phyloP scores from a whole-genome alignment of 352 stramenopile genomes.

The Phytophthora idaei region DNA sequence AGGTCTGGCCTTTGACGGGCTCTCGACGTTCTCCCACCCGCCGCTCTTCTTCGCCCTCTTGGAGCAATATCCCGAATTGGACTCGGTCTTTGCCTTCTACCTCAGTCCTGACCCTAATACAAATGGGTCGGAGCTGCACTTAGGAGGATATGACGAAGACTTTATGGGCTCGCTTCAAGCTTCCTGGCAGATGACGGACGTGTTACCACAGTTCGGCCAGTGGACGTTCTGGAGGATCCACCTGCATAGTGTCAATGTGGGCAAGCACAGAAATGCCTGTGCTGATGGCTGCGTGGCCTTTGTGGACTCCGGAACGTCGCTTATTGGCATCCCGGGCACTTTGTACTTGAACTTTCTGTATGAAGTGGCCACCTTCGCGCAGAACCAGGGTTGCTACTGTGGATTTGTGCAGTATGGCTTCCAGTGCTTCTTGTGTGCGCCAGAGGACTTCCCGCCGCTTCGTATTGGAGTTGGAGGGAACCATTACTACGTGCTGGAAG shows the following conservation, averaged over 20 bases:
- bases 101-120: conserved; percentile 90
- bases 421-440: conserved; percentile 80
- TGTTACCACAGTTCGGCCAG: conserved; percentile 77
- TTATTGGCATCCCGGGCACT: conserved; percentile 92
- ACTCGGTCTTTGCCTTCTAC: conserved; percentile 96
- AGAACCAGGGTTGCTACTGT: conserved; percentile 75
- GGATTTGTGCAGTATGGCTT: conserved; percentile 83
- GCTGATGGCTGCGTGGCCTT: conserved; percentile 86
- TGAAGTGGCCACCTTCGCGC: conserved; percentile 63
- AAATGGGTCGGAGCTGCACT: conserved; percentile 72
- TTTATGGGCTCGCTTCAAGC: conserved; percentile 56
- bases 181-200: conserved; percentile 72
- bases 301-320: conserved; percentile 97
- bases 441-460: conserved; percentile 66
- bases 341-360: conserved; percentile 80
- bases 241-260: conserved; percentile 69
- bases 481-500: conserved; percentile 74
- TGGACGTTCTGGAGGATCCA: conserved; percentile 87
- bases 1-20: conserved; percentile 94
- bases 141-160: conserved; percentile 68
- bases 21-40: conserved; percentile 85
- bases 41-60: conserved; percentile 73
- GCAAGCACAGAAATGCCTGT: conserved; percentile 49
- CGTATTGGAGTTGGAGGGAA: conserved; percentile 63
- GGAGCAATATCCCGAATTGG: conserved; percentile 62